phyloP scores from a whole-genome alignment of 441 rosid species.

The Bocquillonia castaneifolia region DNA sequence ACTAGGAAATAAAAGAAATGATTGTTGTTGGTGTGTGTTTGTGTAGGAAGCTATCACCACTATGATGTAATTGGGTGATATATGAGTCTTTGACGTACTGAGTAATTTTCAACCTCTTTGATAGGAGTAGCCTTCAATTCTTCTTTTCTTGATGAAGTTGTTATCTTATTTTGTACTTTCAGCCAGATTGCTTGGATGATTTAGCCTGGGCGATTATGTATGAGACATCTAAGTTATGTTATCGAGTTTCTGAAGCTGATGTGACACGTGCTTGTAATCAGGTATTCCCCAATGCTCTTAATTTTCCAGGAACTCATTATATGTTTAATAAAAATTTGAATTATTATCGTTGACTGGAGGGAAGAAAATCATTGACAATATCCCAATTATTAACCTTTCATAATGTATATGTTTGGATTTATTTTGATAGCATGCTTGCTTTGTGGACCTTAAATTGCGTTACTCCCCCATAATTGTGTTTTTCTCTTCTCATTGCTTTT shows the following conservation, averaged over 20 bases:
- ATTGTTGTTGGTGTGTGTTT: not conserved
- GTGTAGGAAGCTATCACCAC: not conserved
- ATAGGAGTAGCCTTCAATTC: not conserved
- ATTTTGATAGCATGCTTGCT: not conserved
- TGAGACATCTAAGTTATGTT: slow-evolving; percentile 70
- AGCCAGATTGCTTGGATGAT: slow-evolving; percentile 91
- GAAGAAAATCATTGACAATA: not conserved
- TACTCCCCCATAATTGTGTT: not conserved
- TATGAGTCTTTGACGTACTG: not conserved
- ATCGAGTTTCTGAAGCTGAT: slow-evolving; percentile 91
- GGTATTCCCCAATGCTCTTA: slow-evolving; percentile 34
- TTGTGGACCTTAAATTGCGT: not conserved
- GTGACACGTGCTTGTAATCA: slow-evolving; percentile 95
- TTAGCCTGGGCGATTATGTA: slow-evolving; percentile 90
- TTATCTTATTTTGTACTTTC: slow-evolving; percentile 28
- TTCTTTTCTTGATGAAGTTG: slow-evolving; percentile 11
- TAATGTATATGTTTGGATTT: no score
- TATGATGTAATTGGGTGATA: not conserved
- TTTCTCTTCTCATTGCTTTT: not conserved
- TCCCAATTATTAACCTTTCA: not conserved
- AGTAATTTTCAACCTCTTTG: not conserved
- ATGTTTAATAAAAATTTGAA: not conserved
- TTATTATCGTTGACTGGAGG: not conserved
- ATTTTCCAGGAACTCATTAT: not conserved
- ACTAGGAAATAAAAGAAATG: not conserved